Evolutionary conservation across 2,329 filamentous ascomycete genomes (phyloP).

Genomic region (Beauveria bassiana): DNA sequence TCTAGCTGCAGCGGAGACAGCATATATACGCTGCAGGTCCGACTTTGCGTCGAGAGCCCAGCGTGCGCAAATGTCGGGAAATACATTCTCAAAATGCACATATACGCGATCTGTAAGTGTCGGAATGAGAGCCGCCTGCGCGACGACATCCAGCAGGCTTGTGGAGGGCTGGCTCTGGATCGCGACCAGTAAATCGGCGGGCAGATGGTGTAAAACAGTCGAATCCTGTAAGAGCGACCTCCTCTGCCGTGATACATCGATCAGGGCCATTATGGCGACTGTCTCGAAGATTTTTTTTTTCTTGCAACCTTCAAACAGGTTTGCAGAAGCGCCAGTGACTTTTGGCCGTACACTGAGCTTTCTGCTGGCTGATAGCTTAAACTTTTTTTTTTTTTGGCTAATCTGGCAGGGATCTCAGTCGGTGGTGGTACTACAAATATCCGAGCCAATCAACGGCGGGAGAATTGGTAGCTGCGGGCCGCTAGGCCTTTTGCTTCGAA

Average conservation of each 20-base stretch:
- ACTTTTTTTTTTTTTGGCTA: slow-evolving; percentile 18
- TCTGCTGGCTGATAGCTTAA: slow-evolving; percentile 3
- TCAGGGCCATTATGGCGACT: slow-evolving; percentile 42
- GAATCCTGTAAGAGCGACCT: slow-evolving; percentile 48
- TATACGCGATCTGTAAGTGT: slow-evolving; percentile 67
- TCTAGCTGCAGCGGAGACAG: slow-evolving; percentile 68
- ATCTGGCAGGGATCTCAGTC: slow-evolving; percentile 18
- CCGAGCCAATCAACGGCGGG: slow-evolving; percentile 28
- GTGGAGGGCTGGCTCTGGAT: slow-evolving; percentile 56
- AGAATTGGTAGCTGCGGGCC: slow-evolving; percentile 4
- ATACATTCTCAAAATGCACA: slow-evolving; percentile 63
- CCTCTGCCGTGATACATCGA: slow-evolving; percentile 48
- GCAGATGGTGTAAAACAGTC: slow-evolving; percentile 51
- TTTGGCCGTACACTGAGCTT: slow-evolving; percentile 7
- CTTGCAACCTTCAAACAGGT: slow-evolving; percentile 9
- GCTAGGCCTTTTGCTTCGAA: slow-evolving; percentile 13
- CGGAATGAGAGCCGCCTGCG: slow-evolving; percentile 60
- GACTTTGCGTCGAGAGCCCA: slow-evolving; percentile 53
- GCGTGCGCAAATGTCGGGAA: slow-evolving; percentile 75
- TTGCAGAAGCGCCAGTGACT: slow-evolving; percentile 8
- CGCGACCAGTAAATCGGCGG: slow-evolving; percentile 60
- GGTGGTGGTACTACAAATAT: slow-evolving; percentile 27
- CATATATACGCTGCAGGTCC: slow-evolving; percentile 28
- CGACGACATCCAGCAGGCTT: slow-evolving; percentile 63
- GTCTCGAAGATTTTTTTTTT: slow-evolving; percentile 15